Base-by-base conservation (phyloP, 768 basidiomycete genomes). In the Podaxis pistillaris region DNA sequence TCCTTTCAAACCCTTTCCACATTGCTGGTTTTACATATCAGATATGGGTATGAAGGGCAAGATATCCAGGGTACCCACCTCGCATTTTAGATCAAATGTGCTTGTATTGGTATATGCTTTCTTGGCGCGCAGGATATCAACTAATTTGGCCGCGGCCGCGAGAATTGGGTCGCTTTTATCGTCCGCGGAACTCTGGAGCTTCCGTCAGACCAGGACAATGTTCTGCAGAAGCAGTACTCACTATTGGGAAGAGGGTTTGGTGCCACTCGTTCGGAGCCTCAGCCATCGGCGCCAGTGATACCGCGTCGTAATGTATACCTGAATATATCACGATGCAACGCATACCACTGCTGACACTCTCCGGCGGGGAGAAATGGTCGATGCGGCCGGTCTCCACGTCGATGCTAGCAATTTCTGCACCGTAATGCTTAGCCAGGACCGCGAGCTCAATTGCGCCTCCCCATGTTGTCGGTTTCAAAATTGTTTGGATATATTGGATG, bases 301-400 rank as follows among this genome's bases (percentile, higher is more conserved):
- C 86, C 8, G 93, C 93, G 73, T 99, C 96, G 74, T 99, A 99
- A 73, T 98, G 96, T 51, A 98, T 97, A 2, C 96, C 96, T 0
- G 92, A 94, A 76, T 98, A 98, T 3, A 98, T 80, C n/a, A 98
- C 70, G 13, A 97, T 73, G 62, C 87, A 89, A 19, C 89, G 81
- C 72, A 72, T 81, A 26, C 72, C 74, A 28, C 63, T 65, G 33
- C 68, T 73, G 63, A 76, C 73, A 11, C 71, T 76, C 12, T 79
- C 75, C 28, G 79, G 77, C 53, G 91, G 84, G 1, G 85, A 78
- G 70, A 96, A 96, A 22, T 82, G 83, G 75, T 98, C 94, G 63
- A 94, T 83, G 17, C 96, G 84, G 0, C 96, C 96, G 0, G 93
- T 93, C 73, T 96, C 93, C 64, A 98, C 91, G 71, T 98, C 96